Evolutionary conservation across 2,329 filamentous ascomycete species (phyloP), one percentile per base, ranked within the genome.

Genomic region (Fusarium buharicum): DNA sequence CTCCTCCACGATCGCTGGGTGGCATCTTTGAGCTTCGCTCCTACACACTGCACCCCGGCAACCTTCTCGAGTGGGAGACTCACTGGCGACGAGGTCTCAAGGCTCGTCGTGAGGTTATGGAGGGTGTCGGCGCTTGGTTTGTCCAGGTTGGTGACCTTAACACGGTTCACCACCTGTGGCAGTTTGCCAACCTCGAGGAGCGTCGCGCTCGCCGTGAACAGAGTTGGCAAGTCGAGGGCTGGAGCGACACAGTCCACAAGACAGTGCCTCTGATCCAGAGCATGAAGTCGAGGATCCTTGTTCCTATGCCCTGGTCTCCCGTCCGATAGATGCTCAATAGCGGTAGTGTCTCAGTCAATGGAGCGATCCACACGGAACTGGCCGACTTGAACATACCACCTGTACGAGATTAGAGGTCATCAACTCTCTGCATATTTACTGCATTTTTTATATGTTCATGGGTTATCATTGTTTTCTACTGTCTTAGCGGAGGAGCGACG

Each of bases 121-220:
- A 99, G 78, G 95, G 95, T 13, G 93, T 97, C 1, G 93, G 94
- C 28, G 95, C 95, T 7, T 99, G 95, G 95, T 99, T 99, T 72
- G 94, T 97, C 36, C 95, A 99, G 80, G 94, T 99, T 71, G 95
- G 95, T 59, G 94, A 97, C 50, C 83, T 99, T 63, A 99, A 99
- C 81, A 97, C 93, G 0, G 95, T 99, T 30, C 93, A 99, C 77
- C 94, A 98, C 75, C 84, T 99, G 18, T 99, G 95, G 95, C 95
- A 99, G 75, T 99, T 98, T 81, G 93, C 94, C 68, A 92, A 99
- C 76, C 79, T 99, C 59, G 93, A 98, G 78, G 95, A 98, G 80
- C 88, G 95, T 66, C 95, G 96, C 77, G 81, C 91, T 31, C 86
- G 93, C 66, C 86, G 95, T 66, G 95, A 99, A 82, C 88, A 96